Evolutionary conservation across 2,329 filamentous ascomycete species (phyloP), one percentile per base, ranked within the genome.

Genomic region (Colletotrichum sp.): DNA sequence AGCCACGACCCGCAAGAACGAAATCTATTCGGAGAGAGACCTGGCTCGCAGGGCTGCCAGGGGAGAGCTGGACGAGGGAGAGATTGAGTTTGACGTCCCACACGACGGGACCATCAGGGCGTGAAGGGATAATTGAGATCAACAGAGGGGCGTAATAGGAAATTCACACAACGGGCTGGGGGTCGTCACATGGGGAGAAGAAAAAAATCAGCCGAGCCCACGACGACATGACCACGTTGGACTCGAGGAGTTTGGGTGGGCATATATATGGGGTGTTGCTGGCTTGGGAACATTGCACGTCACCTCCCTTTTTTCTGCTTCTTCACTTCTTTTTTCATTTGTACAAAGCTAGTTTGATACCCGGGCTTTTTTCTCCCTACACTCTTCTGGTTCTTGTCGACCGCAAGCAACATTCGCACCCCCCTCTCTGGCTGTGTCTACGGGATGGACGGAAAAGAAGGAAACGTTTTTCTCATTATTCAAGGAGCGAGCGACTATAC

Each of bases 1-100:
- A 48, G 96, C 96, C 1, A 91, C 94, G 79, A 85, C 83, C 36
- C 89, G 92, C 70, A 96, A 94, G 82, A 89, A 91, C 61, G 93
- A 93, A 81, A 93, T 98, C 56, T 94, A 95, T 78, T 82, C 83
- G 5, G 92, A 93, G 83, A 84, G 92, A 69, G 89, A 89, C 55
- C 82, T 86, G 60, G 89, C 88, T 24, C 83, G 86, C 61, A 85
- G 87, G n/a, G 89, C 88, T 6, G 87, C 88, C 1, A 83, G 85
- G 55, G 89, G 88, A 26, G 87, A 88, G 48, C 79, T 87, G 24
- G 84, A 82, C 21, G 87, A 88, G 26, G 84, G 80, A 6, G 86
- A 87, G 66, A 78, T 83, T 79, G 83, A 83, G 7, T 78, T 78
- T 30, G 81, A 81, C 5, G 84, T 82, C 5, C 84, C 85, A 38